These are phyloP conservation scores for Geranomyces variabilis DNA, from an alignment of 192 early-diverging fungal genomes.

Conservation along the genomic window DNA sequence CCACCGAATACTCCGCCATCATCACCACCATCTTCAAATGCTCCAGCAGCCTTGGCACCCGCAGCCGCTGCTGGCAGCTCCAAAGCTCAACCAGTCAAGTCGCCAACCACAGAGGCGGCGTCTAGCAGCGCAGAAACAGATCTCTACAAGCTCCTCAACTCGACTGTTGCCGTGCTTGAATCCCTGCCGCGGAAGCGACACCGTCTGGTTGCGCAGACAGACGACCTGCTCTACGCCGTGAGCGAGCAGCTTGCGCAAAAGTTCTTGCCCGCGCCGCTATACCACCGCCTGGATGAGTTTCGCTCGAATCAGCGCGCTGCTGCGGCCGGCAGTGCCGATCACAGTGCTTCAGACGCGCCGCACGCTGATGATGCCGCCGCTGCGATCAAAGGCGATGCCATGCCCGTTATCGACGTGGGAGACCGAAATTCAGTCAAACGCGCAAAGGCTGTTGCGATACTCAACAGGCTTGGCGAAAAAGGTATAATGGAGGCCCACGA, in stretches of 20 bases:
- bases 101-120: too few relatives aligned
- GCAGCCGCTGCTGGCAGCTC: too few relatives aligned
- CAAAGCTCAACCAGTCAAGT: too few relatives aligned
- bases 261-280: neutral
- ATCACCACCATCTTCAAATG: too few relatives aligned
- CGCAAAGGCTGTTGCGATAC: conserved; percentile 45
- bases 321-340: too few relatives aligned
- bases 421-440: conserved; percentile 27
- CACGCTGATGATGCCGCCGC: too few relatives aligned
- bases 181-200: conserved; percentile 4
- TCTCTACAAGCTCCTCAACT: neutral
- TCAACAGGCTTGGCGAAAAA: conserved; percentile 53
- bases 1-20: too few relatives aligned
- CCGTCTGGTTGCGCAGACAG: neutral
- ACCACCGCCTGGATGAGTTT: neutral
- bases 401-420: conserved; percentile 25
- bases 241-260: neutral
- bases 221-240: neutral
- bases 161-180: neutral
- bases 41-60: too few relatives aligned
- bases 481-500: conserved; percentile 61
- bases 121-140: neutral
- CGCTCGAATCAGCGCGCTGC: neutral
- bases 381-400: too few relatives aligned
- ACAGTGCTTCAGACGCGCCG: too few relatives aligned